Base-by-base conservation (phyloP, 2,329 filamentous ascomycete species). In the Fusarium anguioides region DNA sequence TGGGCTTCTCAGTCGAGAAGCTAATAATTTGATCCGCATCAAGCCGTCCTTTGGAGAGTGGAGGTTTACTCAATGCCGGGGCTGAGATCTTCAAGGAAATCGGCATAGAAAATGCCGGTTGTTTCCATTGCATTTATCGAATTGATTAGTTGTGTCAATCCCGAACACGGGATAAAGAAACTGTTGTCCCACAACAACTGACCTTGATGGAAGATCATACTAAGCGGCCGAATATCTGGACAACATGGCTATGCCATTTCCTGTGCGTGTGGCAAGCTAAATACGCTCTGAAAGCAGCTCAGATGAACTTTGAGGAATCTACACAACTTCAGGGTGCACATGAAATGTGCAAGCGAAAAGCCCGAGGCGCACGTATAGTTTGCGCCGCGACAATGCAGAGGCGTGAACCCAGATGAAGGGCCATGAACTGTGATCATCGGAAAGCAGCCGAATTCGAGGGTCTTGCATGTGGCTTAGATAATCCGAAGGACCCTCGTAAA, bases 381-480 rank as follows among this genome's bases (percentile, higher is more conserved):
- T 64, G 39, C 23, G 42, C 51, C 47, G 39, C 31, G 21, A 33
- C 8, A 15, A 31, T 47, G 56, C 35, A 67, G 57, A 23, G 21
- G 39, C 29, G 8, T 29, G 21, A 33, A 35, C 21, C 48, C 37
- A 26, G 18, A 17, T 15, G n/a, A 49, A 33, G 12, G 12, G 36
- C 56, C 20, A 21, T 21, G 31, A 49, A 44, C 26, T 20, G 15
- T 20, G 31, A 21, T 40, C 20, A 29, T 48, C 40, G 35, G 40
- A 55, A 68, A 68, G 26, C 40, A 27, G 18, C 45, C 64, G 60
- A 64, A 35, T 24, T 27, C 21, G 29, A 42, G 24, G 18, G 59
- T 14, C 39, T 44, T 50, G 26, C 24, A 44, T 42, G 20, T 45
- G 39, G 15, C 29, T 14, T 41, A 27, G 35, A 63, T 24, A 36